A percentile compares a stretch with the other conserved stretches of the same genome.
Evolutionary conservation across 768 basidiomycete species (phyloP).

Genomic region (Leccinum disarticulatum): DNA sequence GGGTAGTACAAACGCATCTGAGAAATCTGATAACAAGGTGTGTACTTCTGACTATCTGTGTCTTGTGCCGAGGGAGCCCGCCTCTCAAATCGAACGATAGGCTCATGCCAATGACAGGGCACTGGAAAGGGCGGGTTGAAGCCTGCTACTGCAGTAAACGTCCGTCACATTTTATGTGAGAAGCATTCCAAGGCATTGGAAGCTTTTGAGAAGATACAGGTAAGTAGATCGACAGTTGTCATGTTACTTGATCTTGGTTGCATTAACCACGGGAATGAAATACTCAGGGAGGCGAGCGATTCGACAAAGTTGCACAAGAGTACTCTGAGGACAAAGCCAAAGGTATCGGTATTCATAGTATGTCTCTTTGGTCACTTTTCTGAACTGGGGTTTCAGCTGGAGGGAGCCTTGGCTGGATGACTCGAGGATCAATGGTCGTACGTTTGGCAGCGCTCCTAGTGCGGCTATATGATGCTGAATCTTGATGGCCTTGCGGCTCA

Average conservation of each 20-base stretch:
- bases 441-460: slow-evolving; percentile 19
- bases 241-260: not conserved
- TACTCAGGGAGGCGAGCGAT: slow-evolving; percentile 69
- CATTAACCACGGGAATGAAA: not conserved
- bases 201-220: slow-evolving; percentile 78
- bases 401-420: slow-evolving; percentile 87
- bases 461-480: slow-evolving; percentile 4
- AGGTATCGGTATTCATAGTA: slow-evolving; percentile 50
- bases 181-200: slow-evolving; percentile 81
- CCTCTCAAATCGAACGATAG: not conserved
- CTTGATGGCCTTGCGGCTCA: slow-evolving; percentile 27
- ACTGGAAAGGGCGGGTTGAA: slow-evolving; percentile 57
- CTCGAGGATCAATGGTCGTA: slow-evolving; percentile 81
- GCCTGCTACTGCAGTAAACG: slow-evolving; percentile 79
- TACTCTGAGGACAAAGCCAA: slow-evolving; percentile 93
- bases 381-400: slow-evolving; percentile 50
- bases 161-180: slow-evolving; percentile 86
- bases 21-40: slow-evolving; percentile 28
- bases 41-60: not conserved
- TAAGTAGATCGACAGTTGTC: slow-evolving; percentile 29
- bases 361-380: not conserved
- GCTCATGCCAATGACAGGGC: slow-evolving; percentile 32
- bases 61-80: not conserved
- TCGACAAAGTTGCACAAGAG: slow-evolving; percentile 88
- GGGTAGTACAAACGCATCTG: slow-evolving; percentile 10